Percentiles rank a stretch among this genome's conserved stretches.
phyloP scores from a whole-genome alignment of 1,284 basidiomycete species.

The Apiotrichum sp. region DNA sequence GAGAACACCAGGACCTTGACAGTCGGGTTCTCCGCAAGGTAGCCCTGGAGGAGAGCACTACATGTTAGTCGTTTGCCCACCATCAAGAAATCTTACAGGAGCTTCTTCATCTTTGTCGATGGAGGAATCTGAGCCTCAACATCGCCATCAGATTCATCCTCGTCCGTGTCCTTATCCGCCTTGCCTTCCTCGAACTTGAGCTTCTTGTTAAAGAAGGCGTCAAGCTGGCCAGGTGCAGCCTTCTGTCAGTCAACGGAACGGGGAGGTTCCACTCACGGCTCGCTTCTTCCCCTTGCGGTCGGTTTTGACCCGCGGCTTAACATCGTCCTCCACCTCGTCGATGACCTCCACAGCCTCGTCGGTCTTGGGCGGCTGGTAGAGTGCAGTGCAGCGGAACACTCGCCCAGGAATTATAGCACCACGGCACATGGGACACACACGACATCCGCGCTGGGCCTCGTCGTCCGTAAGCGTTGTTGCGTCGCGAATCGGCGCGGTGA shows the following conservation, averaged over 20 bases:
- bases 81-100: slow-evolving; percentile 24
- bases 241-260: too few relatives aligned
- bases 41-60: slow-evolving; percentile 28
- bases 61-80: neutral
- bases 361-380: slow-evolving; percentile 28
- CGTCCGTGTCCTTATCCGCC: slow-evolving; percentile 2
- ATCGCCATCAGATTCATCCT: slow-evolving; percentile 4
- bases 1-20: slow-evolving; percentile 37
- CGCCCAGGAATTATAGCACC: slow-evolving; percentile 24
- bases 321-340: slow-evolving; percentile 1
- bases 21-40: slow-evolving; percentile 23
- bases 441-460: slow-evolving; percentile 21
- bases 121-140: slow-evolving; percentile 15
- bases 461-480: slow-evolving; percentile 26
- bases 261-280: slow-evolving; percentile 20
- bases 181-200: neutral
- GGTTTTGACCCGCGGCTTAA: neutral
- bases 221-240: neutral
- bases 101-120: slow-evolving; percentile 38
- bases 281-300: slow-evolving; percentile 33
- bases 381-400: slow-evolving; percentile 35
- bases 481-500: slow-evolving; percentile 23
- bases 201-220: slow-evolving; percentile 9
- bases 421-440: slow-evolving; percentile 44
- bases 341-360: slow-evolving; percentile 59